phyloP scores from a whole-genome alignment of 352 stramenopile genomes.

The Peronospora tabacina region DNA sequence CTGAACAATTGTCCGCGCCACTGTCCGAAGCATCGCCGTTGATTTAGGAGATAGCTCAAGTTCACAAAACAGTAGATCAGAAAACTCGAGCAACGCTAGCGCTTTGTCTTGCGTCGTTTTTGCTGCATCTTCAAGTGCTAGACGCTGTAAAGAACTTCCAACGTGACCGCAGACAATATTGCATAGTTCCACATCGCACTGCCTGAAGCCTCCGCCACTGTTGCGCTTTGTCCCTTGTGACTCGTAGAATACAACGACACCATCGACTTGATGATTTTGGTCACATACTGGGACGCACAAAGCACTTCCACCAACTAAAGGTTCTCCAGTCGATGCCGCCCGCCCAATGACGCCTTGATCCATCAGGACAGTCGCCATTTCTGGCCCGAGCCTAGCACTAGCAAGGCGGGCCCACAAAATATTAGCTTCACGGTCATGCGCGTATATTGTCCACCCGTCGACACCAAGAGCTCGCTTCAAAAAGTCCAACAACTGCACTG shows the following conservation, averaged over 20 bases:
- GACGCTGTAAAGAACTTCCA: conserved; percentile 42
- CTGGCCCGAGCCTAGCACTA: conserved; percentile 16
- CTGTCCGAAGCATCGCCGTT: conserved; percentile 39
- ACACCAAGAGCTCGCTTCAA: conserved; percentile 45
- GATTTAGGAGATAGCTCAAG: conserved; percentile 57
- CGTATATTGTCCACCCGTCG: conserved; percentile 53
- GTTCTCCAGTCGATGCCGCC: conserved; percentile 28
- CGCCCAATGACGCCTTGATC: conserved; percentile 51
- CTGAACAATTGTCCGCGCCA: conserved; percentile 15
- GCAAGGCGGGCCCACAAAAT: conserved; percentile 43
- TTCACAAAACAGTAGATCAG: conserved; percentile 53
- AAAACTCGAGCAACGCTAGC: conserved; percentile 57
- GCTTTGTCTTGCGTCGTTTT: conserved; percentile 55
- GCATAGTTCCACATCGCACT: conserved; percentile 52
- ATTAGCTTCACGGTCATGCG: conserved; percentile 43
- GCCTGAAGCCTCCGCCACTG: conserved; percentile 29
- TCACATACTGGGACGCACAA: conserved; percentile 51
- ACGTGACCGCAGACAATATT: conserved; percentile 47
- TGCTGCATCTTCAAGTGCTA: conserved; percentile 51
- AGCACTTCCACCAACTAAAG: conserved; percentile 32
- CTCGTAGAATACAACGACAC: conserved; percentile 51
- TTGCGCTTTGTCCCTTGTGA: conserved; percentile 9
- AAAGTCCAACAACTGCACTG: conserved; percentile 34
- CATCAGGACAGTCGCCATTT: conserved; percentile 35
- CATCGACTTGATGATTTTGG: conserved; percentile 38